phyloP scores from a whole-genome alignment of 495 filamentous ascomycete genomes.

The Podospora bellae-mahoneyi region DNA sequence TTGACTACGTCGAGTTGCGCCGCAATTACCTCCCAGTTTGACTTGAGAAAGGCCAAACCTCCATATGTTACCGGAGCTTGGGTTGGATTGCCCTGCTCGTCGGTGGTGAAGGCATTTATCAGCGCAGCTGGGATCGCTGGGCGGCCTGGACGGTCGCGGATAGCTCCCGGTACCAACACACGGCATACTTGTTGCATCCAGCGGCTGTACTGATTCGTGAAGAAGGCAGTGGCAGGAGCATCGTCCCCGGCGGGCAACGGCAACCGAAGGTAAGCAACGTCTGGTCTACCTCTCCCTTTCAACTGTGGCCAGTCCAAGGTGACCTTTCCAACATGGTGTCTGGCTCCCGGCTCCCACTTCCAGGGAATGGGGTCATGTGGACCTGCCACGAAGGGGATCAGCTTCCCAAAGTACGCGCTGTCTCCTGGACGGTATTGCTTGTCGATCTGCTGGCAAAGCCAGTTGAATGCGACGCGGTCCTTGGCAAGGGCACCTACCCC shows the following conservation, averaged over 20 bases:
- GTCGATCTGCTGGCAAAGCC: slow-evolving; percentile 10
- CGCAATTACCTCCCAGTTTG: slow-evolving; percentile 17
- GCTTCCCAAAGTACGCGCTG: background rate
- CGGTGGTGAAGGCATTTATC: slow-evolving; percentile 11
- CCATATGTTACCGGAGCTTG: slow-evolving; percentile 18
- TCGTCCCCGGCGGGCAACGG: slow-evolving; percentile 22
- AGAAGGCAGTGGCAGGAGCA: background rate
- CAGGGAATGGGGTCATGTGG: slow-evolving; percentile 20
- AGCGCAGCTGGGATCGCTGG: slow-evolving; percentile 27
- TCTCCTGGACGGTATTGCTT: background rate
- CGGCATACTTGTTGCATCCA: slow-evolving; percentile 24
- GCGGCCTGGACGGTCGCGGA: slow-evolving; percentile 23
- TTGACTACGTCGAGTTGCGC: background rate
- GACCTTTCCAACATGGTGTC: slow-evolving; percentile 19
- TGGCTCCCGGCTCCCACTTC: slow-evolving; percentile 20
- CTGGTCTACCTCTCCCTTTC: slow-evolving; percentile 19
- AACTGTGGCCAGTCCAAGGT: slow-evolving; percentile 21
- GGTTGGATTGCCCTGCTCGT: background rate
- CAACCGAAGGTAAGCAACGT: slow-evolving; percentile 33
- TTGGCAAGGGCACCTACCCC: slow-evolving; percentile 23
- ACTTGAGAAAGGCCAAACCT: slow-evolving; percentile 18
- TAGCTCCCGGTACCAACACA: slow-evolving; percentile 24
- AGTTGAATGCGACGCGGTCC: slow-evolving; percentile 17
- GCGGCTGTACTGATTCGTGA: slow-evolving; percentile 21
- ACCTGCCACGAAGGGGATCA: slow-evolving; percentile 23